phyloP scores from a whole-genome alignment of 768 basidiomycete genomes.

The Agrocybe praecox region DNA sequence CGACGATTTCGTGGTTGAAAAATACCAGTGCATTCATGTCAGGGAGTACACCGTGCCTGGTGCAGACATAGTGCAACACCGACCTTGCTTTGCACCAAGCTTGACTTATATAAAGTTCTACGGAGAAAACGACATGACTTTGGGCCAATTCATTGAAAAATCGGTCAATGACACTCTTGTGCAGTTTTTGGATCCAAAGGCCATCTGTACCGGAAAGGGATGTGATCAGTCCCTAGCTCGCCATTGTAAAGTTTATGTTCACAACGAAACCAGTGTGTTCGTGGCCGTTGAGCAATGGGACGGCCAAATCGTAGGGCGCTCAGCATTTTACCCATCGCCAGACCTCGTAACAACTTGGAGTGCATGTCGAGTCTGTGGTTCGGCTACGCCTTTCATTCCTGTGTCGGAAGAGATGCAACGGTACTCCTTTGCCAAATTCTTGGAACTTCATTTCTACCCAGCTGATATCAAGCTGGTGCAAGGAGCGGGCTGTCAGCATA shows the following conservation, averaged over 20 bases:
- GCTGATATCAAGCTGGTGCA: slow-evolving; percentile 83
- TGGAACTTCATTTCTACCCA: slow-evolving; percentile 96
- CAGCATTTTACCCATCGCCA: slow-evolving; percentile 55
- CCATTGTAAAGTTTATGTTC: slow-evolving; percentile 91
- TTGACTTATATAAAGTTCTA: slow-evolving; percentile 85
- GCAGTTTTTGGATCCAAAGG: slow-evolving; percentile 73
- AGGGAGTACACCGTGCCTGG: slow-evolving; percentile 82
- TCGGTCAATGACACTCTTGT: slow-evolving; percentile 68
- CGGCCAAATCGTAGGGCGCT: slow-evolving; percentile 66
- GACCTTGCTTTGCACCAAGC: slow-evolving; percentile 76
- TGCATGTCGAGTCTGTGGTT: slow-evolving; percentile 77
- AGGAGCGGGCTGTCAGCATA: slow-evolving; percentile 91
- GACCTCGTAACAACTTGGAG: slow-evolving; percentile 92
- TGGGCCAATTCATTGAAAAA: slow-evolving; percentile 92
- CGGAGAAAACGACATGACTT: slow-evolving; percentile 88
- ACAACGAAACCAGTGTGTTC: slow-evolving; percentile 81
- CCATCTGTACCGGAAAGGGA: slow-evolving; percentile 79
- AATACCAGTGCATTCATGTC: slow-evolving; percentile 87
- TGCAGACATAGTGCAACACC: slow-evolving; percentile 64
- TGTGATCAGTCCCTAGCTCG: slow-evolving; percentile 81
- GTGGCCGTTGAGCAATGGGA: slow-evolving; percentile 92
- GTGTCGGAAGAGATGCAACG: slow-evolving; percentile 91
- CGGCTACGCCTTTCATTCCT: slow-evolving; percentile 84
- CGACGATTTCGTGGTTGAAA: slow-evolving; percentile 88
- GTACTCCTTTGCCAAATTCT: slow-evolving; percentile 94